Base-by-base conservation (phyloP, 768 basidiomycete genomes). In the Phylloporus scabripes region DNA sequence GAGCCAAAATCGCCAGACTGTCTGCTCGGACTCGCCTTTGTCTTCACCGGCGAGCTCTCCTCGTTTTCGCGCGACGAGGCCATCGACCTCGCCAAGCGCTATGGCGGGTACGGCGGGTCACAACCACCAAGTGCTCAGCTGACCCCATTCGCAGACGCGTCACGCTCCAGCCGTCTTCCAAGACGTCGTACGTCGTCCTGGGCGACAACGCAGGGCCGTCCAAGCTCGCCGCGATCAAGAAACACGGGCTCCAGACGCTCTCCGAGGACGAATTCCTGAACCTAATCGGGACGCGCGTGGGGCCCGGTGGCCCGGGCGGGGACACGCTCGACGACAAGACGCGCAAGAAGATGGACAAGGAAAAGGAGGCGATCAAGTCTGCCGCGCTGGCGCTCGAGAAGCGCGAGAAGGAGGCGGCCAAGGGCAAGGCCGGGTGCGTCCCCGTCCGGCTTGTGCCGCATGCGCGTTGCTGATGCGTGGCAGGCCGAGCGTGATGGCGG, bases 41-140 rank as follows among this genome's bases (percentile, higher is more conserved):
- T 99, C 18, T 99, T 99, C 56, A 98, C 96, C 0, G 96, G 94
- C 14, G 95, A 99, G 58, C 69, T 98, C 40, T 80, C 77, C 41
- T 87, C 85, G 50, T 82, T 98, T 55, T 83, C 90, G 1, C 77
- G 96, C 32, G 91, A 97, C 2, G 93, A 96, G 57, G 85, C 90
- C 0, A 63, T 74, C 23, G 92, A 95, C 58, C 67, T 95, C 6
- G 95, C 87, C 0, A 98, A 99, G 66, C 89, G 93, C 5, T 92
- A 82, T 61, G 92, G 92, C 58, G 94, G 84, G 94, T 92, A 42
- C 53, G n/a, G 89, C 74, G 2, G n/a, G 23, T 46, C 39, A 33
- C 47, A 24, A 33, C 31, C 15, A 24, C 23, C 9, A 10, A 9
- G 15, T 32, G 10, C 12, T 41, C 14, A 18, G 5, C 20, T 2